Evolutionary conservation across 306 rosid genomes (phyloP), one percentile per base, ranked within the genome.

Genomic region (Lathyrus tuberosus): DNA sequence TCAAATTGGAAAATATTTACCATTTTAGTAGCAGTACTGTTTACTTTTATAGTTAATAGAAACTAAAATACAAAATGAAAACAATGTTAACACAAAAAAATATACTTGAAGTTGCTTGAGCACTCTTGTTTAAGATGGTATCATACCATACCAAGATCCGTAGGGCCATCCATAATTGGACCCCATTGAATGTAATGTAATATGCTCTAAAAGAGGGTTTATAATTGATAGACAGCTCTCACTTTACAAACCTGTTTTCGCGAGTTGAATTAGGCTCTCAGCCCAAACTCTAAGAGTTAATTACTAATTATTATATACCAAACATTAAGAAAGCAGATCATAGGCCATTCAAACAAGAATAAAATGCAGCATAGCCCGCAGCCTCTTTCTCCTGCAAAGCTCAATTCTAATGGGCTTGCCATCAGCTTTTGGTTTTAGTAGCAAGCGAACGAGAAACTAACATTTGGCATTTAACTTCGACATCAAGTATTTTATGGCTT

Each of bases 341-440:
- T 57, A 57, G 40, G 40, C 4, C 62, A 13, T 6, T 28, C 42
- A 35, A 66, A 49, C 28, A 66, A 37, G 7, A 57, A 54, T 17
- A 37, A 28, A 61, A 22, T 9, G 22, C 17, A 4, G 24, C 40
- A 53, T 7, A 18, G 42, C 41, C 13, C 6, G 10, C 11, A n/a
- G 53, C 17, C 26, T 57, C 41, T 57, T 40, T 22, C 64, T 59
- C 61, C 43, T 24, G 16, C 37, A 59, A 67, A 52, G 14, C 4
- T 70, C 49, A 13, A 3, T 74, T 52, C 65, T 47, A 44, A 26
- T 31, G 54, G 37, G 11, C 35, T 37, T 69, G 60, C 22, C 48
- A 78, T 71, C 56, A 65, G 41, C 53, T 47, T 63, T 46, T 57
- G 11, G 17, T 38, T 57, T 59, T 69, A 15, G 51, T n/a, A 17